phyloP scores from a whole-genome alignment of 805 yeast genomes.

The Priceomyces medius region DNA sequence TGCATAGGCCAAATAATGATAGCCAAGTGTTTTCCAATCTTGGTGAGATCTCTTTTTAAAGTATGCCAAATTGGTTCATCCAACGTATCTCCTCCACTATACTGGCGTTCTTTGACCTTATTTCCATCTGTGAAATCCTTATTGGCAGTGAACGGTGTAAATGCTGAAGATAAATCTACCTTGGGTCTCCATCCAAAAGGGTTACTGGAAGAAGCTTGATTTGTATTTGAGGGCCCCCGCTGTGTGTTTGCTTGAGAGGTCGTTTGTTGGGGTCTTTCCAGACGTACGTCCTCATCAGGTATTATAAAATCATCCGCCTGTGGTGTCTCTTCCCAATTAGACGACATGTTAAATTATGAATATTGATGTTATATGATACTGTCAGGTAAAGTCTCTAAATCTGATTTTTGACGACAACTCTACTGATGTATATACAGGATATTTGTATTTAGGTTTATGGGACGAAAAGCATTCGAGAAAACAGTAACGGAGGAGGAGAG shows the following conservation, averaged over 20 bases:
- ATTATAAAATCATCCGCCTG: conserved; percentile 34
- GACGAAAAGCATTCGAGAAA: no score
- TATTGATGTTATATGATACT: no score
- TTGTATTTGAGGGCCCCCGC: not conserved
- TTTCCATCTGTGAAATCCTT: conserved; percentile 19
- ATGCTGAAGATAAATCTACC: conserved; percentile 35
- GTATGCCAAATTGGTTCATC: conserved; percentile 69
- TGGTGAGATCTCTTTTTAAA: conserved; percentile 38
- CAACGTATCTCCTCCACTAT: conserved; percentile 66
- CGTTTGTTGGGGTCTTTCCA: conserved; percentile 4
- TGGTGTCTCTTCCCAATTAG: conserved; percentile 5
- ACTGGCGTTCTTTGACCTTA: conserved; percentile 47
- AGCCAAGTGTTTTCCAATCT: conserved; percentile 35
- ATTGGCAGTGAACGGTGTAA: conserved; percentile 28
- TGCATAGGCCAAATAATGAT: conserved; percentile 47
- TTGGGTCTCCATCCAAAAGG: conserved; percentile 23
- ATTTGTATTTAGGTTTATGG: no score
- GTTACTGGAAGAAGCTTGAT: not conserved
- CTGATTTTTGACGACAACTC: no score
- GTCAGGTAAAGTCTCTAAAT: no score
- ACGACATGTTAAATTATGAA: not conserved
- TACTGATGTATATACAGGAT: no score
- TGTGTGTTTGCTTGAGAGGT: not conserved
- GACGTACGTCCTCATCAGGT: conserved; percentile 32
- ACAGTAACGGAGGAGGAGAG: no score